Conservation (phyloP, 2,329 filamentous ascomycete species). For the Diplodia sapinea region DNA sequence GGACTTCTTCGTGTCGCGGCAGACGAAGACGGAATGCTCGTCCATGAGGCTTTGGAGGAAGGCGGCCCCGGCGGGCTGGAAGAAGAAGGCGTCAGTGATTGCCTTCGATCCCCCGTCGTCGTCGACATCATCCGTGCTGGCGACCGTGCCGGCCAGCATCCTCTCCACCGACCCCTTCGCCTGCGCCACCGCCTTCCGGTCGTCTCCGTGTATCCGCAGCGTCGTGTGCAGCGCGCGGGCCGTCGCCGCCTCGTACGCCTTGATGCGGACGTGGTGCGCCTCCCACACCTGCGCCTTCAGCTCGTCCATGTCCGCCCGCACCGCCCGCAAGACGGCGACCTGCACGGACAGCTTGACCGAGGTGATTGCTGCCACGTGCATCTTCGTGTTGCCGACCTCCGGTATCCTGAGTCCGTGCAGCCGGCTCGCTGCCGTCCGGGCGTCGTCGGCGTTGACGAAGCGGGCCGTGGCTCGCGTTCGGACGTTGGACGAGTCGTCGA, state of each 20-base stretch:
- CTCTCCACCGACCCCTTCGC: not conserved
- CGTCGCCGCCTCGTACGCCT: not conserved
- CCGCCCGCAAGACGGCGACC: not conserved
- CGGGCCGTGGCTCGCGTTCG: not conserved
- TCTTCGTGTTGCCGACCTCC: not conserved
- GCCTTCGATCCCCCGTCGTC: not conserved
- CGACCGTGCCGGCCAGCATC: not conserved
- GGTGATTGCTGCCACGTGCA: not conserved
- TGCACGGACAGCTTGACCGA: not conserved
- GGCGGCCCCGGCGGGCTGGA: not conserved
- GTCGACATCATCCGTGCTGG: too few relatives aligned
- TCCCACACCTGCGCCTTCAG: not conserved
- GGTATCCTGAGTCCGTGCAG: not conserved
- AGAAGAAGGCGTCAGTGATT: not conserved
- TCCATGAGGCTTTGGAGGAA: not conserved
- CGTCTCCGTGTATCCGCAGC: not conserved
- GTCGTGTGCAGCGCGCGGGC: not conserved
- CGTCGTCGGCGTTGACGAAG: not conserved
- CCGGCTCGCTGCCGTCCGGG: not conserved
- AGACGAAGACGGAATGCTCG: not conserved
- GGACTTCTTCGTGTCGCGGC: not conserved
- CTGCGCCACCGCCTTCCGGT: not conserved
- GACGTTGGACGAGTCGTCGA: not conserved
- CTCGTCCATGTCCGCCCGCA: not conserved
- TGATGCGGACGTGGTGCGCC: not conserved